A percentile compares a stretch with the other conserved stretches of the same genome.
These are phyloP conservation scores for Zymoseptoria passerinii DNA, from an alignment of 2,329 filamentous ascomycete species.

Conservation along the genomic window DNA sequence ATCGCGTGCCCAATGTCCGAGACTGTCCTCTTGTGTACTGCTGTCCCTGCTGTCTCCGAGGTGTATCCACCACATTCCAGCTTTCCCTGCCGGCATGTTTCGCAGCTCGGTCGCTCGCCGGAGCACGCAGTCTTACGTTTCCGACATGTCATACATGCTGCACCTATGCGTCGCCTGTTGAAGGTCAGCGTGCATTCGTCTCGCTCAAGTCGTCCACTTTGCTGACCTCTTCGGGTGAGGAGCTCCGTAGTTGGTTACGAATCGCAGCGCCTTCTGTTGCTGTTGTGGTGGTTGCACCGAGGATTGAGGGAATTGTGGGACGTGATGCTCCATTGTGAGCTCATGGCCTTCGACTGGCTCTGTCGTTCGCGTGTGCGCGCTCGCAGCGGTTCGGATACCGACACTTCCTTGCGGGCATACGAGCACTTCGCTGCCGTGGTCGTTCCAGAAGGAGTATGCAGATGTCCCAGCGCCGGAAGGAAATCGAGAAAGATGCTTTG, in stretches of 20 bases:
- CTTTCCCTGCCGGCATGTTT: conserved; percentile 42
- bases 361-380: conserved; percentile 13
- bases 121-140: conserved; percentile 44
- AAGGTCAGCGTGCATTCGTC: not conserved
- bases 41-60: conserved; percentile 23
- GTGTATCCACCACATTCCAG: conserved; percentile 42
- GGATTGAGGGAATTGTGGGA: conserved; percentile 2
- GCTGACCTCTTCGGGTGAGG: conserved; percentile 58
- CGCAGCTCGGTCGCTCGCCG: conserved; percentile 37
- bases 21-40: conserved; percentile 9
- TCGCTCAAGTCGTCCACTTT: not conserved
- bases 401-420: not conserved
- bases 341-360: conserved; percentile 9
- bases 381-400: not conserved
- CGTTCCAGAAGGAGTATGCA: not conserved
- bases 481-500: not conserved
- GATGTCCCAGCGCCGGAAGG: not conserved
- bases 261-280: conserved; percentile 42
- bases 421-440: not conserved
- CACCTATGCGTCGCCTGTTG: conserved; percentile 60
- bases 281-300: conserved; percentile 4
- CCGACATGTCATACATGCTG: conserved; percentile 50
- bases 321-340: not conserved
- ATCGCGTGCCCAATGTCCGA: conserved; percentile 6
- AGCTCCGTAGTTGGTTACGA: conserved; percentile 74